Base-by-base conservation (phyloP, 106 monocot genomes). In the Dactylorhiza incarnata region DNA sequence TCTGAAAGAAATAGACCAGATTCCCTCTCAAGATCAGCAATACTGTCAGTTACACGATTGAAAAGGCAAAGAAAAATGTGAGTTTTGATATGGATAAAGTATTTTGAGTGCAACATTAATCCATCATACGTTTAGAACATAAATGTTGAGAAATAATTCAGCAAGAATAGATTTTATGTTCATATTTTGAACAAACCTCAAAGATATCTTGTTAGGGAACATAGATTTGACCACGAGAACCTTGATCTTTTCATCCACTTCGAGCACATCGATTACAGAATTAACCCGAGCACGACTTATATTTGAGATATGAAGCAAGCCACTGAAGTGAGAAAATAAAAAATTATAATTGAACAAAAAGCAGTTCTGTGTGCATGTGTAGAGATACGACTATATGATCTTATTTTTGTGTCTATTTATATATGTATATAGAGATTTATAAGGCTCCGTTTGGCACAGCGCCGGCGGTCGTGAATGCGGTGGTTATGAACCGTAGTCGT, bases 201-300 rank as follows among this genome's bases (percentile, higher is more conserved):
- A 82, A 52, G 85, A 85, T 45, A 96, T 93, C 82, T 93, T 96
- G 51, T 89, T 85, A 9, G 90, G 88, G 73, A 90, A 90, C 85
- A 89, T 81, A 52, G 95, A 93, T 63, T 93, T 96, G 48, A 96
- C 79, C 8, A 96, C 90, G n/a, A 96, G 87, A 78, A 96, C 93
- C 81, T 93, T 96, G 74, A 96, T 82, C 75, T 91, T 93, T 76
- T 96, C 95, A 76, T 83, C 90, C 26, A 96, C 82, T 72, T 90
- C 68, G 26, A 96, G 83, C 10, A 93, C 61, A 17, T 86, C 87
- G 63, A 75, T 81, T 55, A 93, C 84, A 74, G 87, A 87, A 56
- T 78, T 69, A 22, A 93, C 80, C 10, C 81, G 77, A 19, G 75
- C 75, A 43, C 77, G 83, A 47, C 80, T 87, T 65, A 96, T 89